phyloP scores from a whole-genome alignment of 768 basidiomycete species.

The Brasilioporus rufonigricans region DNA sequence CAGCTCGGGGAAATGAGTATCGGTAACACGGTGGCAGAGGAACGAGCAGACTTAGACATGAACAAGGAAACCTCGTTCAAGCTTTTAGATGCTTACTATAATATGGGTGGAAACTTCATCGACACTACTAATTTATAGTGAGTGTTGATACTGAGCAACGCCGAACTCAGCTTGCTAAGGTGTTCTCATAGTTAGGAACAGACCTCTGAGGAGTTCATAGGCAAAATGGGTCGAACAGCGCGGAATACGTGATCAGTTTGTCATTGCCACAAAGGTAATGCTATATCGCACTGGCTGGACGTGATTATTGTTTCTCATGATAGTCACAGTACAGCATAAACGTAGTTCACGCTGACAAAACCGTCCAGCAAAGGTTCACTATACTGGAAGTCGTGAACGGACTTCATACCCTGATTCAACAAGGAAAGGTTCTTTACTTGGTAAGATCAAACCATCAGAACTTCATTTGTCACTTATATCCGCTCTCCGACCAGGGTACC shows the following conservation, averaged over 20 bases:
- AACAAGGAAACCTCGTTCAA: background rate
- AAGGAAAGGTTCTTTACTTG: constrained; percentile 43
- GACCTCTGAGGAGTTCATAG: constrained; percentile 48
- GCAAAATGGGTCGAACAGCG: constrained; percentile 47
- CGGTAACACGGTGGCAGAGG: background rate
- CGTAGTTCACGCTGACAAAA: constrained; percentile 11
- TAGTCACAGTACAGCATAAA: constrained; percentile 10
- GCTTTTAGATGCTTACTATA: background rate
- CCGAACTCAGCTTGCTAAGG: background rate
- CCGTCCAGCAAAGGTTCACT: constrained; percentile 26
- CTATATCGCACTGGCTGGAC: background rate
- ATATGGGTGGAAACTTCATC: background rate
- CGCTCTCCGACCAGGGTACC: constrained; percentile 27
- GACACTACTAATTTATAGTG: background rate
- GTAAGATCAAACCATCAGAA: constrained; percentile 3
- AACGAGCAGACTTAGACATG: background rate
- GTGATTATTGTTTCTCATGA: background rate
- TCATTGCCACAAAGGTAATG: constrained; percentile 43
- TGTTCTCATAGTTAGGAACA: constrained; percentile 43
- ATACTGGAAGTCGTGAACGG: constrained; percentile 41
- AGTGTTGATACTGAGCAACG: background rate
- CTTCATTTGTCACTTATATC: background rate
- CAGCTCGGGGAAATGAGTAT: constrained; percentile 28
- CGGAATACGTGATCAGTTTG: constrained; percentile 42
- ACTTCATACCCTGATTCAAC: constrained; percentile 39